Evolutionary conservation across 106 monocot genomes (phyloP).

Genomic region (Gastrodia elata): DNA sequence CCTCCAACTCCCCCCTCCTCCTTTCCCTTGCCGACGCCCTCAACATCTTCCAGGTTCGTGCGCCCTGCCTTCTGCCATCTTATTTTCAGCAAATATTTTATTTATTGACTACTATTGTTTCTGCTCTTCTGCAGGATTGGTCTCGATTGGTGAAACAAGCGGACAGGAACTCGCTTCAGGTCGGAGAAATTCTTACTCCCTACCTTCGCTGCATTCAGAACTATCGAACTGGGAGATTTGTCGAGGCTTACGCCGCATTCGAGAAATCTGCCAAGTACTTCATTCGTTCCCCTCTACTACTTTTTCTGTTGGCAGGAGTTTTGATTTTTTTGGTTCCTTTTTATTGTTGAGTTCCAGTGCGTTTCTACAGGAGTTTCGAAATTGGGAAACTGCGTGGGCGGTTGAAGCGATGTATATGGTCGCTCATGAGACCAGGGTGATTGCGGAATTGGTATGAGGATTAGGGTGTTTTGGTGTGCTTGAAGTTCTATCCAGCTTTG

Average conservation of each 20-base stretch:
- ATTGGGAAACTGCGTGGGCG: slow-evolving; percentile 93
- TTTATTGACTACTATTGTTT: neutral
- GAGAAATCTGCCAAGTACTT: slow-evolving; percentile 51
- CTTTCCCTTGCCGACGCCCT: slow-evolving; percentile 51
- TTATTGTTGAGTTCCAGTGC: slow-evolving; percentile 32
- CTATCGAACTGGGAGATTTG: slow-evolving; percentile 27
- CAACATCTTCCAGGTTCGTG: slow-evolving; percentile 25
- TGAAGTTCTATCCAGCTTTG: neutral
- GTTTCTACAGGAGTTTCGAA: slow-evolving; percentile 90
- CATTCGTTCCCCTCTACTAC: neutral
- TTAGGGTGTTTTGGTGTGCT: neutral
- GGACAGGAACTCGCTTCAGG: slow-evolving; percentile 18
- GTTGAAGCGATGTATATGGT: slow-evolving; percentile 56
- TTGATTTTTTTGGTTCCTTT: neutral
- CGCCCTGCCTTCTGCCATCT: neutral
- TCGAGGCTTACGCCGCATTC: slow-evolving; percentile 39
- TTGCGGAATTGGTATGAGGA: slow-evolving; percentile 61
- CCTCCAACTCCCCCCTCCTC: slow-evolving; percentile 37
- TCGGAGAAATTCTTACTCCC: slow-evolving; percentile 34
- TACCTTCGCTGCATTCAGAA: slow-evolving; percentile 40
- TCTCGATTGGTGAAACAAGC: slow-evolving; percentile 18
- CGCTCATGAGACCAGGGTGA: slow-evolving; percentile 65
- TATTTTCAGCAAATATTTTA: neutral
- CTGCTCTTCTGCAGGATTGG: slow-evolving; percentile 13
- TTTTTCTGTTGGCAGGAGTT: neutral